A percentile compares a stretch with the other conserved stretches of the same genome.
Conservation (phyloP, 352 stramenopile species). For the Pelagophyceae sp. region DNA sequence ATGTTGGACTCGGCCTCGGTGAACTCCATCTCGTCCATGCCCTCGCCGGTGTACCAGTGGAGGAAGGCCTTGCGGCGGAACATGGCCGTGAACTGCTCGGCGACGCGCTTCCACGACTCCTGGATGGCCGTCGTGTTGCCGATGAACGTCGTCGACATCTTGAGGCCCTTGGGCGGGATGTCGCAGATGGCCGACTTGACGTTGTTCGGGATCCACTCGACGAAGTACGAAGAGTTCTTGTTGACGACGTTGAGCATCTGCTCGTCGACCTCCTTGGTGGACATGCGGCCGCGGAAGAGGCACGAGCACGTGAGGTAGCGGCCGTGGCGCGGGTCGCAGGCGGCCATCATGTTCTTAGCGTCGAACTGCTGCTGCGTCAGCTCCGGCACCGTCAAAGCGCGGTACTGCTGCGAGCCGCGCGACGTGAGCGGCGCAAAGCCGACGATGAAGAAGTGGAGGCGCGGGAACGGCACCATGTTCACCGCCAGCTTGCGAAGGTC, state of each 20-base stretch:
- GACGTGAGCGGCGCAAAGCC: conserved; percentile 94
- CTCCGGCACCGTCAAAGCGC: conserved; percentile 91
- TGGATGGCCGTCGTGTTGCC: conserved; percentile 98
- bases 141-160: conserved; percentile 97
- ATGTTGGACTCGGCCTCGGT: conserved; percentile 99
- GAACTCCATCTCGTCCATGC: conserved; percentile 99
- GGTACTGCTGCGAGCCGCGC: conserved; percentile 91
- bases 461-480: conserved; percentile 97
- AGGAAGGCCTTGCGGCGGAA: conserved; percentile 99
- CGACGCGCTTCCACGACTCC: conserved; percentile 99
- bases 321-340: conserved; percentile 93
- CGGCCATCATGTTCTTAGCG: conserved; percentile 99
- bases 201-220: conserved; percentile 99
- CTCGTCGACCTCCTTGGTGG: conserved; percentile 94
- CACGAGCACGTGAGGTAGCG: conserved; percentile 97
- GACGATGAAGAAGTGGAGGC: conserved; percentile 99
- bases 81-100: conserved; percentile 99
- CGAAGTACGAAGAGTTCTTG: conserved; percentile 99
- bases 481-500: conserved; percentile 95
- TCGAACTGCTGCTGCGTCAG: conserved; percentile 97
- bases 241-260: conserved; percentile 99
- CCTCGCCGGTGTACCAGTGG: conserved; percentile 99
- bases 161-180: conserved; percentile 92
- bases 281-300: conserved; percentile 99
- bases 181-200: conserved; percentile 99